Evolutionary conservation across 305 asterid species (phyloP).

Genomic region (Fraxinus floribunda): DNA sequence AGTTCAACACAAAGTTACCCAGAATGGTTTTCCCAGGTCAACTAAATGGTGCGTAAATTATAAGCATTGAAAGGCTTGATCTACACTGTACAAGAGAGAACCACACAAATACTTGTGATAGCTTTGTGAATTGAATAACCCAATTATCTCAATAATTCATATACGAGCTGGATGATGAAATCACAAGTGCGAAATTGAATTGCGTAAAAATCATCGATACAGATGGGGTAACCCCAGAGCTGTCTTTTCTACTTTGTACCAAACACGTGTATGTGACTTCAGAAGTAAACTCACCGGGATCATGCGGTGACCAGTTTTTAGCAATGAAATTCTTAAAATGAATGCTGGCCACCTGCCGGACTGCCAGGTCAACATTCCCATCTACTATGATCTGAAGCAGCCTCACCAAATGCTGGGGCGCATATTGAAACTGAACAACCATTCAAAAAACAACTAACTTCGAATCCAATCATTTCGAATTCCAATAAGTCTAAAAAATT

Average conservation of each 20-base stretch:
- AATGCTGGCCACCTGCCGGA: slow-evolving; percentile 95
- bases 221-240: neutral
- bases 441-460: neutral
- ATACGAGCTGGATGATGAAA: slow-evolving; percentile 2
- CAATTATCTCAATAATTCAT: neutral
- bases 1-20: neutral
- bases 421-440: slow-evolving; percentile 66
- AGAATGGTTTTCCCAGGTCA: neutral
- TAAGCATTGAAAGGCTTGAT: neutral
- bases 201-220: neutral
- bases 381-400: slow-evolving; percentile 91
- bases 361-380: slow-evolving; percentile 71
- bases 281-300: slow-evolving; percentile 49
- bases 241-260: neutral
- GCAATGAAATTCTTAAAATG: slow-evolving; percentile 86
- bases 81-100: neutral
- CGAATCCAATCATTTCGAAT: neutral
- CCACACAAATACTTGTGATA: neutral
- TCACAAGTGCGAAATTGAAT: neutral
- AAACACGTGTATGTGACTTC: neutral
- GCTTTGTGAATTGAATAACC: neutral
- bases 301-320: slow-evolving; percentile 80
- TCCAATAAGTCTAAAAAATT: neutral
- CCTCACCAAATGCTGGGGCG: slow-evolving; percentile 96
- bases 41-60: neutral